Base-by-base conservation (phyloP, 371 early-diverging fungal genomes). In the Lichtheimia ornata region DNA sequence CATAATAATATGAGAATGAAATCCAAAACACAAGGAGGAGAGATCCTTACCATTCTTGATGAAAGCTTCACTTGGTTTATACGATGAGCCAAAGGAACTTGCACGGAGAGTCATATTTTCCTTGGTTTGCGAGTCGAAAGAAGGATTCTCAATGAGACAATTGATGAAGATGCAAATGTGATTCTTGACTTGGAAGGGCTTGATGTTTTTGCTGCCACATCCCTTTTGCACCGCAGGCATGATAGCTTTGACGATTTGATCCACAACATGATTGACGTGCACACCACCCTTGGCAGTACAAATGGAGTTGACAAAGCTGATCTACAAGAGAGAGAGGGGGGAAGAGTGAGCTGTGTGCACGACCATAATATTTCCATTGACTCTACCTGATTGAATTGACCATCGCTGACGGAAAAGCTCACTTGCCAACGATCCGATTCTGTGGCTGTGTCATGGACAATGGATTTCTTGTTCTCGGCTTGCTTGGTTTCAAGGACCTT, bases 111-210 rank as follows among this genome's bases (percentile, higher is more conserved):
- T 99, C 88, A 99, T 87, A 66, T 86, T 94, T 69, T 99, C 99
- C 77, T 99, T 99, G 18, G 99, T 99, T 76, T 99, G 99, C 7
- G 98, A 97, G 76, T 99, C 99, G 77, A 99, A 99, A 0, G 97
- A 81, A 4, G 99, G 99, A 73, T 99, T 99, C 67, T 97, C 98
- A 59, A 99, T 97, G 59, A 92, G 70, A 69, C 93, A 93, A 78
- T 99, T 99, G 70, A 99, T 84, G 79, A 99, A 99, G 7, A 99
- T 63, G 85, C 91, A 96, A 74, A 99, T 84, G 61, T 96, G 93
- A 53, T 82, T 92, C 74, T 97, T 97, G 72, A 97, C 89, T 63
- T 95, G 93, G 69, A 87, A 81, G 6, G 97, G 92, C 77, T 92
- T 95, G 49, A 97, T 72, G 22, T 66, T 74, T 24, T 83, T 84